Evolutionary conservation across 2,329 filamentous ascomycete species (phyloP), one percentile per base, ranked within the genome.

Genomic region (Neofusicoccum ribis): DNA sequence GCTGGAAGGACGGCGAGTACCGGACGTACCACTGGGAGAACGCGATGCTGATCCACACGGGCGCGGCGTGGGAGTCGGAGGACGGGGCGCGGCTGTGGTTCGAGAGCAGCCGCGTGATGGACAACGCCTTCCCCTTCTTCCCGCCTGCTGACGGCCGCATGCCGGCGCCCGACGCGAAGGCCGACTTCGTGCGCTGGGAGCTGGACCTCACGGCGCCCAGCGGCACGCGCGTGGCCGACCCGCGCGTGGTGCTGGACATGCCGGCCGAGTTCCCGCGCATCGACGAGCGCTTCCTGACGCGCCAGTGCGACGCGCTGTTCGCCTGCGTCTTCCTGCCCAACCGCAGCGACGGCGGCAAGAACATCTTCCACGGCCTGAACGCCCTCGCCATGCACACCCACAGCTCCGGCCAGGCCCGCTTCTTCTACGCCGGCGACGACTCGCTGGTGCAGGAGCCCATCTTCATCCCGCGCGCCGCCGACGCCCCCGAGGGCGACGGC

Each of bases 401-500:
- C 37, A 23, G 39, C 27, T 71, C 70, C 1, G 69, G 70, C 4
- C 60, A 71, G 66, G 73, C 68, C 0, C 61, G 65, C 39, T 75
- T 65, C 51, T 76, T 71, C 50, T 73, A 70, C 47, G 72, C 70
- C 27, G 74, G 72, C 8, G 71, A 69, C 50, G 71, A 70, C 14
- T 72, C 74, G 14, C 78, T 80, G 0, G 80, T 83, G 65, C 82
- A 85, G 68, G 83, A 85, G 69, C 83, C 83, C 0, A 78, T 82
- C 0, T 85, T 85, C 66, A 79, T 85, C 27, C 82, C 83, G 2
- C 72, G 74, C n/a, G 70, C 70, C 0, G 73, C 76, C 3, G 74
- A 75, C 36, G 78, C 76, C 1, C 71, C 65, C 1, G 82, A 85
- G 68, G 82, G 80, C 0, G 81, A 85, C 66, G 83, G 83, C 1